A percentile compares a stretch with the other conserved stretches of the same genome.
Conservation (phyloP, 2,329 filamentous ascomycete genomes). For the Fusarium heterosporum region DNA sequence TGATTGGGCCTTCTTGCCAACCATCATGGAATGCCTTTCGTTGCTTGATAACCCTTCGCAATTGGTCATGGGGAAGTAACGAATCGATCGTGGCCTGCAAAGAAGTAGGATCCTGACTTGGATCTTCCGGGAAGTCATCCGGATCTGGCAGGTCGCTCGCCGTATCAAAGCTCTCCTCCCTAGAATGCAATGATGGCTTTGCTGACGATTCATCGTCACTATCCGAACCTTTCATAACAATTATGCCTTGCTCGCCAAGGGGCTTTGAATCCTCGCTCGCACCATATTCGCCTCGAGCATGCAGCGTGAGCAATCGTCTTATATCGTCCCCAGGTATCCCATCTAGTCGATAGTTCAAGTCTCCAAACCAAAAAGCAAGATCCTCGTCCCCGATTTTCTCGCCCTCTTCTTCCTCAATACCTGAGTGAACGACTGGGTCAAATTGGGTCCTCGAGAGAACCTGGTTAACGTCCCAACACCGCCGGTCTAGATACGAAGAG, state of each 20-base stretch:
- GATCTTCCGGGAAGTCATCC: slow-evolving; percentile 75
- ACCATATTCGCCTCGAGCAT: slow-evolving; percentile 83
- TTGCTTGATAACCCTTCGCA: slow-evolving; percentile 77
- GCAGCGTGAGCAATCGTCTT: slow-evolving; percentile 82
- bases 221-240: slow-evolving; percentile 59
- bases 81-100: slow-evolving; percentile 90
- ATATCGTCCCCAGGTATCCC: slow-evolving; percentile 92
- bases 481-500: slow-evolving; percentile 78
- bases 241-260: slow-evolving; percentile 62
- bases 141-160: slow-evolving; percentile 65
- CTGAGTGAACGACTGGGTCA: slow-evolving; percentile 74
- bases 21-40: slow-evolving; percentile 90
- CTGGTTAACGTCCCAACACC: slow-evolving; percentile 90
- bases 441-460: slow-evolving; percentile 83
- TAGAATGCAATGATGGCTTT: slow-evolving; percentile 50
- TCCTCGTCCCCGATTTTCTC: slow-evolving; percentile 88
- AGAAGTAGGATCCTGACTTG: slow-evolving; percentile 82
- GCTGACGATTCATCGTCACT: slow-evolving; percentile 60
- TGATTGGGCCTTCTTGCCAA: slow-evolving; percentile 89
- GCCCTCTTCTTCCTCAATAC: slow-evolving; percentile 72
- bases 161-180: slow-evolving; percentile 56
- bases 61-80: slow-evolving; percentile 88
- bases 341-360: slow-evolving; percentile 93
- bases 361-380: slow-evolving; percentile 95
- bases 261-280: slow-evolving; percentile 56